These are phyloP conservation scores for Phytophthora palmivora DNA, from an alignment of 352 stramenopile species.

Conservation along the genomic window DNA sequence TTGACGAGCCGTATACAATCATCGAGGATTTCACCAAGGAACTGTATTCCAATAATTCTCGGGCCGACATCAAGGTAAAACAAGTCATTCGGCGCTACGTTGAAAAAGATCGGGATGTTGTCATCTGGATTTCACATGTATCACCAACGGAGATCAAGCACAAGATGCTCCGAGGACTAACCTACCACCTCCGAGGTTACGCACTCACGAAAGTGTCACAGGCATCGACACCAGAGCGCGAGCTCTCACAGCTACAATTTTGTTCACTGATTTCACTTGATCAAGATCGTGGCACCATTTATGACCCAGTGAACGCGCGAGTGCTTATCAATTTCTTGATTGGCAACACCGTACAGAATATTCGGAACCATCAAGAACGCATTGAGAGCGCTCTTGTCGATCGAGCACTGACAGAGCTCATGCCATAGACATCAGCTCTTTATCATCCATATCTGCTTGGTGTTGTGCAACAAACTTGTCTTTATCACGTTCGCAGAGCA, in stretches of 20 bases:
- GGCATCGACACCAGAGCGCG: constrained; percentile 28
- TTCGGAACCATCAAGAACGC: constrained; percentile 45
- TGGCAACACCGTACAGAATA: constrained; percentile 44
- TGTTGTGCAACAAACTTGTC: constrained; percentile 18
- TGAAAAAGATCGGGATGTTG: constrained; percentile 57
- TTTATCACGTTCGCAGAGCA: constrained; percentile 10
- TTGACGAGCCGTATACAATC: constrained; percentile 56
- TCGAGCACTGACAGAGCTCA: constrained; percentile 23
- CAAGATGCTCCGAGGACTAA: constrained; percentile 39
- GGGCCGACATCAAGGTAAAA: constrained; percentile 55
- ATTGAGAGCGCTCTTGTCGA: constrained; percentile 51
- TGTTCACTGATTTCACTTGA: constrained; percentile 62
- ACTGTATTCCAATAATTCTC: constrained; percentile 52
- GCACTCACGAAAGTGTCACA: constrained; percentile 55
- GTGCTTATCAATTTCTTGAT: constrained; percentile 57
- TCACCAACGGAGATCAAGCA: constrained; percentile 62
- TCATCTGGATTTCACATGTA: constrained; percentile 63
- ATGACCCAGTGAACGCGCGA: constrained; percentile 33
- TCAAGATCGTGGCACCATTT: constrained; percentile 33
- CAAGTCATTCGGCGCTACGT: constrained; percentile 67
- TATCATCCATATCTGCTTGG: constrained; percentile 2
- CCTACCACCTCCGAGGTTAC: constrained; percentile 62
- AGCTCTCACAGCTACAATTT: constrained; percentile 58
- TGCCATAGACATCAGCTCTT: not conserved
- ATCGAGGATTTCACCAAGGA: constrained; percentile 68